These are phyloP conservation scores for Citrus reticulata DNA, from an alignment of 345 rosid species.

Conservation along the genomic window DNA sequence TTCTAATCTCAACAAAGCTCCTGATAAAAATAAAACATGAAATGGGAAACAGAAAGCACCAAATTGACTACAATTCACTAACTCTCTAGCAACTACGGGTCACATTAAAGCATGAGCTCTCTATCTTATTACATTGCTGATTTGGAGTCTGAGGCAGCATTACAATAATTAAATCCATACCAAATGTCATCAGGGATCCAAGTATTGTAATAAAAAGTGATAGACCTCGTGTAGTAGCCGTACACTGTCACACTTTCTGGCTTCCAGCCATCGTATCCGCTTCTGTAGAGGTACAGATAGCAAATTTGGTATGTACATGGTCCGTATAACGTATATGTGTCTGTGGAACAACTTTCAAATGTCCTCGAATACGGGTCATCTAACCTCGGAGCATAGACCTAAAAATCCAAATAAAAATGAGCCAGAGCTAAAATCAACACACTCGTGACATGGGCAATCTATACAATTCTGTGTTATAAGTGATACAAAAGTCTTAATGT, in stretches of 20 bases:
- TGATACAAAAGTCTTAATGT: not conserved
- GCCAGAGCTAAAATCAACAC: not conserved
- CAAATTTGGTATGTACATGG: constrained; percentile 61
- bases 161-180: constrained; percentile 62
- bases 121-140: not conserved
- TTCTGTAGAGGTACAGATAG: constrained; percentile 49
- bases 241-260: constrained; percentile 52
- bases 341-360: constrained; percentile 66
- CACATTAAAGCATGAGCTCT: not conserved
- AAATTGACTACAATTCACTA: not conserved
- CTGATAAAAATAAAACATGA: not conserved
- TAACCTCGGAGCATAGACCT: constrained; percentile 59
- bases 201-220: constrained; percentile 44
- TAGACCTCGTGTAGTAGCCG: constrained; percentile 33
- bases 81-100: not conserved
- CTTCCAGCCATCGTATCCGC: constrained; percentile 67
- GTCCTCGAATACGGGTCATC: constrained; percentile 49
- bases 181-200: constrained; percentile 46
- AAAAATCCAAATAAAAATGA: constrained; percentile 1
- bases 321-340: constrained; percentile 58
- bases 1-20: not conserved
- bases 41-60: not conserved
- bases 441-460: not conserved
- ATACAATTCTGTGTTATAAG: not conserved
- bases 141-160: not conserved